A percentile compares a stretch with the other conserved stretches of the same genome.
phyloP scores from a whole-genome alignment of 164 flowering plant species.

The Chloranthus sessilifolius region DNA sequence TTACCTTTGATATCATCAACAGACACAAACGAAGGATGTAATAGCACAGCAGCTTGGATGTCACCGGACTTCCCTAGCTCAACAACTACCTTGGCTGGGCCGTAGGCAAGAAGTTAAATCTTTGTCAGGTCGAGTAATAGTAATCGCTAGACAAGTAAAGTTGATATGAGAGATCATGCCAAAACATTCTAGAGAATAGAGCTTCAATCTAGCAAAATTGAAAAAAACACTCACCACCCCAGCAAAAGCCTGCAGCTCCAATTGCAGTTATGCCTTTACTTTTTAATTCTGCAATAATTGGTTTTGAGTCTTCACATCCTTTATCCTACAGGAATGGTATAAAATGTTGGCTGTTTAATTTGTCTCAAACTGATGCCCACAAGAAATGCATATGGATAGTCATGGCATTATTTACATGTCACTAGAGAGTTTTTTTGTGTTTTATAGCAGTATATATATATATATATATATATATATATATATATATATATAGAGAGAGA shows the following conservation, averaged over 20 bases:
- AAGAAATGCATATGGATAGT: too few species aligned
- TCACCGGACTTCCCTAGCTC: conserved; percentile 39
- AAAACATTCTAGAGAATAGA: background rate
- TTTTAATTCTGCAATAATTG: conserved; percentile 48
- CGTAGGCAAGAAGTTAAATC: background rate
- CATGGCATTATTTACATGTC: too few species aligned
- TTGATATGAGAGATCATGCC: background rate
- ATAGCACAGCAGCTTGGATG: conserved; percentile 60
- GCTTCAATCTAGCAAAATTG: background rate
- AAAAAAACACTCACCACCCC: conserved; percentile 52
- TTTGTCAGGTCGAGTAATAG: background rate
- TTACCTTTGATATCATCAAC: conserved; percentile 64
- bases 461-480: too few species aligned
- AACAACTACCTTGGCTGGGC: conserved; percentile 62
- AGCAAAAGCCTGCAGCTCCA: conserved; percentile 70
- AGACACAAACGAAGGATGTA: conserved; percentile 66
- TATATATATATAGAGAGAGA: too few species aligned
- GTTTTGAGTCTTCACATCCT: conserved; percentile 54
- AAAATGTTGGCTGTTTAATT: background rate
- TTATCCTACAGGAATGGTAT: conserved; percentile 33
- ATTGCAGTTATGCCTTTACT: conserved; percentile 43
- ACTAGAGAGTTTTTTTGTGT: too few species aligned
- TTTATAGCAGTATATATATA: too few species aligned
- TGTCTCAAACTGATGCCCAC: too few species aligned
- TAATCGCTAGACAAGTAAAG: background rate